Base-by-base conservation (phyloP, 2,329 filamentous ascomycete genomes). In the Mycosphaerella arachidis region DNA sequence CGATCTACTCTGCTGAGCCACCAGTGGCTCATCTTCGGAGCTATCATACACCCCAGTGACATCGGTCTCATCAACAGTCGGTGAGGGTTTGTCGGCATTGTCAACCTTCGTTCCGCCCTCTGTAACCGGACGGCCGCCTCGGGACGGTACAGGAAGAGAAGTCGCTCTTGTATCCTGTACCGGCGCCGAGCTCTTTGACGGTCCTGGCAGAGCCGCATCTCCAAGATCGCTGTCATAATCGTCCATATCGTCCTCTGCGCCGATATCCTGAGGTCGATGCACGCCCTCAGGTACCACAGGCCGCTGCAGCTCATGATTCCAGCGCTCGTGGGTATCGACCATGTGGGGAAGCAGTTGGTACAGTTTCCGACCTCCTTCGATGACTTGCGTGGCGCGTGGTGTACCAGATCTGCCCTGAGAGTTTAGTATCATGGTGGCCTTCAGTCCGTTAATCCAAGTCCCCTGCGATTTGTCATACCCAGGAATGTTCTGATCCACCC, bases 401-500 rank as follows among this genome's bases (percentile, higher is more conserved):
- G 53, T 58, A 3, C 65, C 62, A 29, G 27, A 53, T 48, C 56
- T 48, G 10, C 58, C 56, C 7, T 46, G n/a, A 31, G 30, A 51
- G 48, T 65, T 63, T 27, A 61, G 29, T n/a, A 52, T 62, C 58
- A 67, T 53, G 1, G 57, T 59, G 10, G 64, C 48, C 48, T 59
- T 53, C 7, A 67, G 3, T n/a, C 57, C 57, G 6, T 58, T 48
- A 12, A 53, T 50, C 66, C 69, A 69, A 13, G 31, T 58, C 9
- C 63, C 61, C 3, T 55, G 43, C 16, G 58, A 10, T 33, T 20
- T 10, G 3, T 59, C 30, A 29, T 70, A 70, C 6, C 58, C 62
- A 29, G 69, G 67, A 18, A 73, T 65, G 48, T 72, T 71, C 3
- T 62, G 40, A 6, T 55, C 58, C 18, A 74, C 64, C 72, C 72